Base-by-base conservation (phyloP, 352 stramenopile genomes). In the Pythium vanterpoolii region DNA sequence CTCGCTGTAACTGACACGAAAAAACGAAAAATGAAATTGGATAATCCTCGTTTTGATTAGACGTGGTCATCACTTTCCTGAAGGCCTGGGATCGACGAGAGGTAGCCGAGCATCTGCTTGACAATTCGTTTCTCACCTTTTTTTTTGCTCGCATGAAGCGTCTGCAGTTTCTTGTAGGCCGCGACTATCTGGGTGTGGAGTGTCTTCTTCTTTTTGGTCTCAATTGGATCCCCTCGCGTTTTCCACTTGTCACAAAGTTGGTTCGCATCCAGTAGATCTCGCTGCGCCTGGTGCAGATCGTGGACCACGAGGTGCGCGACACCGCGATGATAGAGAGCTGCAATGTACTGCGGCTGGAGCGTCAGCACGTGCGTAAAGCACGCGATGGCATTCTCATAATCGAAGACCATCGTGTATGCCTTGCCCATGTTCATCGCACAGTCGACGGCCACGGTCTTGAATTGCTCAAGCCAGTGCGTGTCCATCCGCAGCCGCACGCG, bases 391-490 rank as follows among this genome's bases (percentile, higher is more conserved):
- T 72, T 67, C 7, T 85, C 69, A 24, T 90, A 58, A 56, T 90
- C 73, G 31, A 69, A 56, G 21, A 94, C 53, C 45, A 77, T 76
- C 47, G 72, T 57, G 36, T 86, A 77, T 7, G 77, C 73, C 64
- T 91, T 93, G 28, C 79, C 85, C 74, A 90, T 88, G 56, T 94
- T 94, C 85, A 94, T 90, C 2, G 66, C 79, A 48, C 83, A 89
- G 68, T 90, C 76, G 14, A 89, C 76, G 14, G 67, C 54, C 23
- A 93, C 45, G 0, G 72, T 71, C 13, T 82, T 73, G 39, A 90
- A 90, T 11, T 64, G 63, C 42, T 64, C 56, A 19, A 90, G 62
- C 26, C 79, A 46, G 14, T 50, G 59, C 27, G 83, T 87, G 34
- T 76, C 68, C 71, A 91, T 75, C 5, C 77, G 79, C 39, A 90